Base-by-base conservation (phyloP, 768 basidiomycete genomes). In the Cyclocybe cylindracea region DNA sequence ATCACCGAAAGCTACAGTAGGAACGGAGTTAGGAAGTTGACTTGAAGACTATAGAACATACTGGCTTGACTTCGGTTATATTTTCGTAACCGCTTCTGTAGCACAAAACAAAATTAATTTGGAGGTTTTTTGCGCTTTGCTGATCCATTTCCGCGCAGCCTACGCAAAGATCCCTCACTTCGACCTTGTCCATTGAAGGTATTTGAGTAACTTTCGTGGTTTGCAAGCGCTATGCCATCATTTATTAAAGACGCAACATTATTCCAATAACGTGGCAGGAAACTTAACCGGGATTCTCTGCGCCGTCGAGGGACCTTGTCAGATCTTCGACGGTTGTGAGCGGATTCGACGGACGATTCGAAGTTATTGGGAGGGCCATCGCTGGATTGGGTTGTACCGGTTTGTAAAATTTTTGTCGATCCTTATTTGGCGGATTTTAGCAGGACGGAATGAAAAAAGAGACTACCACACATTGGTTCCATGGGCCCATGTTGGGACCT, bases 41-140 rank as follows among this genome's bases (percentile, higher is more conserved):
- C 31, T n/a, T 46, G 31, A 0, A 43, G 19, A 35, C 13, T 39
- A 42, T 14, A 48, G 19, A 18, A 76, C 84, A 55, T 61, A 92
- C 89, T 90, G n/a, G 85, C 69, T 92, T 92, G 19, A 91, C 79
- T 14, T 83, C 81, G 2, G 78, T n/a, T 84, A 58, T 92, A 92
- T 8, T 80, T 45, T 92, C 88, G 38, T 86, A 84, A 1, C 84
- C 86, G 1, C 80, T 54, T 91, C 86, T 0, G 91, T 14, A 92
- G 74, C 37, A 92, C 65, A 24, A 84, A 78, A 1, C 91, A 80
- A 18, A 90, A 73, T 2, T 91, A 73, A 5, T 71, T 72, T 0
- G 89, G 87, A 4, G 73, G 70, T n/a, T 5, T 60, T 66, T 7
- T 68, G 67, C 32, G 67, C 68, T 59, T 72, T 76, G 24, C 66